Base-by-base conservation (phyloP, 2,329 filamentous ascomycete genomes). In the Sarocladium brachiariae region DNA sequence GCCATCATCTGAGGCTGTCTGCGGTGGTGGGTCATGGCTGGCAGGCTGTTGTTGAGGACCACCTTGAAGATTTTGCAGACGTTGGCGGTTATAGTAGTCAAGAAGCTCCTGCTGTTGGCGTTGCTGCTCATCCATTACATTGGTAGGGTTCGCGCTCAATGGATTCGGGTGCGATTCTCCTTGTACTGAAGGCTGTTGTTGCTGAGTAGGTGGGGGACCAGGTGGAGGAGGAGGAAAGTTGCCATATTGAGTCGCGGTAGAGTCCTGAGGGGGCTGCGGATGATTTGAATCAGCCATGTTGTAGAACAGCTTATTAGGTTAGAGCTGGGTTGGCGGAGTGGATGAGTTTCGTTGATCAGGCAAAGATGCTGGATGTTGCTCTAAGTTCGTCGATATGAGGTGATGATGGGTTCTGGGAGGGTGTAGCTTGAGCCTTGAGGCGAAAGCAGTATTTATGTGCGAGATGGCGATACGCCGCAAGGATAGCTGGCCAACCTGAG, bases 91-190 rank as follows among this genome's bases (percentile, higher is more conserved):
- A 19, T 37, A 49, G 21, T 49, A 37, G 18, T 49, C 46, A n/a
- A 49, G 46, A n/a, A 49, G 30, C 27, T 49, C 46, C 16, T 49
- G 46, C 31, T 49, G 46, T 31, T 37, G 46, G 10, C 46, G 46
- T n/a, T 35, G 30, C 46, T 49, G 30, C 2, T 49, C 46, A 18
- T 49, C 46, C 30, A 37, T 49, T 4, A 37, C 46, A 5, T 37
- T 21, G 13, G 53, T 23, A 6, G 59, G 59, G 21, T 61, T 53
- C 16, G 53, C 58, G 13, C 55, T 51, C 1, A 61, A 53, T 11
- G 59, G 46, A 21, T 24, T 35, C 13, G 46, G 46, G 18, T 49
- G 46, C 16, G 46, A 31, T 21, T 24, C 21, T 7, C 18, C 33
- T 13, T 37, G 31, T 8, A 10, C 27, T 48, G 18, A 11, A 19